These are phyloP conservation scores for Cylindrodendrum hubeiense DNA, from an alignment of 2,329 filamentous ascomycete genomes.

Conservation along the genomic window DNA sequence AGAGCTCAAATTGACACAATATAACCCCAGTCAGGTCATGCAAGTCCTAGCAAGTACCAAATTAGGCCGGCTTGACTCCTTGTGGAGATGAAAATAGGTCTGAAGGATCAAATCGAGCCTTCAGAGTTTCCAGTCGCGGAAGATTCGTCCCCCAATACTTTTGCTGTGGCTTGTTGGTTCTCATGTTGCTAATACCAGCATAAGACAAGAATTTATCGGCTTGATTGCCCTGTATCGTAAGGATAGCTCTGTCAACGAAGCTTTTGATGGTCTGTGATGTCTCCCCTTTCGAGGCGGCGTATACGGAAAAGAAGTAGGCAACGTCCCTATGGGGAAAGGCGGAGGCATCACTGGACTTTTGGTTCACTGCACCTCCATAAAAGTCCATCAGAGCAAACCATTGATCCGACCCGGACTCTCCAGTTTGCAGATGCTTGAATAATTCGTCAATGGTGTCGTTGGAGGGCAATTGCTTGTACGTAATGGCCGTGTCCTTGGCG, in stretches of 20 bases:
- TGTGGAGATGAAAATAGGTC: slow-evolving; percentile 5
- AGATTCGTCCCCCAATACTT: slow-evolving; percentile 10
- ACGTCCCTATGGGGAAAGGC: not conserved
- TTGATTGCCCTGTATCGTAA: not conserved
- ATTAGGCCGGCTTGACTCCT: not conserved
- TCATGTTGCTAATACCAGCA: not conserved
- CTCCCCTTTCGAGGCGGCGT: not conserved
- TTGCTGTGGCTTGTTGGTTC: not conserved
- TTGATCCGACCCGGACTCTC: not conserved
- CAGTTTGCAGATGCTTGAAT: not conserved
- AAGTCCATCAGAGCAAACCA: not conserved
- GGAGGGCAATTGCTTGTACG: not conserved
- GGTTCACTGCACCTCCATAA: not conserved
- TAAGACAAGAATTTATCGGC: not conserved
- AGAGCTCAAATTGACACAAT: too few species aligned
- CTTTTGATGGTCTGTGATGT: not conserved
- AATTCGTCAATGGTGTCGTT: not conserved
- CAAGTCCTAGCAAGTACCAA: not conserved
- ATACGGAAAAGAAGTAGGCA: not conserved
- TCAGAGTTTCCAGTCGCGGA: not conserved
- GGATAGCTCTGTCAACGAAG: not conserved
- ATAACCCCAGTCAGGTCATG: not conserved
- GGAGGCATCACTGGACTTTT: not conserved
- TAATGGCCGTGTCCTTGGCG: not conserved
- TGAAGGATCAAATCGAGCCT: not conserved